phyloP scores from a whole-genome alignment of 192 early-diverging fungal species.

The Helicostylum pulchrum region DNA sequence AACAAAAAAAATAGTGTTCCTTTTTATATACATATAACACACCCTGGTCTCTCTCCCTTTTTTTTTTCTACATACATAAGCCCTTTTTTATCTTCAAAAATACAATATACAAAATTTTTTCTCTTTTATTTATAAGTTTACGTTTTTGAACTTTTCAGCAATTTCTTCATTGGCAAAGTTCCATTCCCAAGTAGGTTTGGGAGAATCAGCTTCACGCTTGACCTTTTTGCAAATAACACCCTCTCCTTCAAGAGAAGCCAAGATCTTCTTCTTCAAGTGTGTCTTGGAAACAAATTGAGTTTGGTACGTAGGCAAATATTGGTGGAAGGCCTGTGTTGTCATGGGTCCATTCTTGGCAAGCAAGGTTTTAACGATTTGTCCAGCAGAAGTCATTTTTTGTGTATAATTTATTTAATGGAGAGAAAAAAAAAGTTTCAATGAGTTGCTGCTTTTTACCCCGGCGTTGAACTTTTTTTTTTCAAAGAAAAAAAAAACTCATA shows the following conservation, averaged over 20 bases:
- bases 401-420: background rate
- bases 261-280: conserved; percentile 24
- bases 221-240: conserved; percentile 18
- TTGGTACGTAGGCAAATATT: conserved; percentile 7
- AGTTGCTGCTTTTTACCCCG: background rate
- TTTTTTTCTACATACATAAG: too few relatives aligned
- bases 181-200: conserved; percentile 23
- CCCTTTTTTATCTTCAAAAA: too few relatives aligned
- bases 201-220: background rate
- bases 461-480: background rate
- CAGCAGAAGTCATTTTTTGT: conserved; percentile 20
- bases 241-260: conserved; percentile 19
- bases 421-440: background rate
- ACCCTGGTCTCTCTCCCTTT: too few relatives aligned
- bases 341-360: conserved; percentile 26
- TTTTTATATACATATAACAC: too few relatives aligned
- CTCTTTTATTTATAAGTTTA: conserved; percentile 4
- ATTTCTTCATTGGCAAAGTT: background rate
- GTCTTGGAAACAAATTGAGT: conserved; percentile 18
- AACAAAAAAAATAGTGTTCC: background rate
- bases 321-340: conserved; percentile 17
- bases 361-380: conserved; percentile 22
- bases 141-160: background rate
- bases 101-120: too few relatives aligned
- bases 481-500: background rate